A percentile compares a stretch with the other conserved stretches of the same genome.
These are phyloP conservation scores for Gyrodon lividus DNA, from an alignment of 768 basidiomycete genomes.

Conservation along the genomic window DNA sequence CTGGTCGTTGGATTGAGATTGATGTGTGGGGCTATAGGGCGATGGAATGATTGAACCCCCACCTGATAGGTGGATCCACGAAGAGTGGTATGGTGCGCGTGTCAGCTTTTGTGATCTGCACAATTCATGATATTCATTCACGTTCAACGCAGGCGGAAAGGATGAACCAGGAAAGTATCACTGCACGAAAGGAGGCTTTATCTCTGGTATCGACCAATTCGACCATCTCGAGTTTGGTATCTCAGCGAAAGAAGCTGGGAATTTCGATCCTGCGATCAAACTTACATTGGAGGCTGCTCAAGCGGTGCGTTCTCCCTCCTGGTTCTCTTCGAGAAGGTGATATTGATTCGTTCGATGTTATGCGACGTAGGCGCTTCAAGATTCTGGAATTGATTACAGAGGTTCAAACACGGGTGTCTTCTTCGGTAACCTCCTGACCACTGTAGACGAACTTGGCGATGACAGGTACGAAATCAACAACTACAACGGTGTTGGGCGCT, in stretches of 20 bases:
- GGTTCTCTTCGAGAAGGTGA: not conserved
- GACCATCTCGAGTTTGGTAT: slow-evolving; percentile 36
- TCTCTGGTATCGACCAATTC: slow-evolving; percentile 33
- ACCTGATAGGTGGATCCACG: slow-evolving; percentile 28
- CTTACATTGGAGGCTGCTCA: slow-evolving; percentile 33
- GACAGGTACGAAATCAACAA: slow-evolving; percentile 27
- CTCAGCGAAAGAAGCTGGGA: slow-evolving; percentile 27
- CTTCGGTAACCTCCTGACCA: slow-evolving; percentile 33
- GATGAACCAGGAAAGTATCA: slow-evolving; percentile 33
- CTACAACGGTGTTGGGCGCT: slow-evolving; percentile 31
- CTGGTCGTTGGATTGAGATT: not conserved
- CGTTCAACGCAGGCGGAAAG: slow-evolving; percentile 20
- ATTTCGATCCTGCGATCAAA: slow-evolving; percentile 33
- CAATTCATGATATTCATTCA: not conserved
- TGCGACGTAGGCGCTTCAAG: slow-evolving; percentile 34
- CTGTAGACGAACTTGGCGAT: slow-evolving; percentile 28
- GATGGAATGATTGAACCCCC: slow-evolving; percentile 32
- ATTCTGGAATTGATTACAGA: slow-evolving; percentile 48
- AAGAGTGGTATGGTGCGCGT: slow-evolving; percentile 31
- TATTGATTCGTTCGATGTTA: not conserved
- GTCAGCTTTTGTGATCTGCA: not conserved
- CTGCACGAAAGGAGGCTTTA: slow-evolving; percentile 29
- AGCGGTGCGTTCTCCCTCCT: slow-evolving; percentile 12
- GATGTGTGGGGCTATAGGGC: slow-evolving; percentile 14
- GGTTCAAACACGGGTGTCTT: slow-evolving; percentile 43